Conservation (phyloP, 2,329 filamentous ascomycete genomes). For the Ophiostoma ips region DNA sequence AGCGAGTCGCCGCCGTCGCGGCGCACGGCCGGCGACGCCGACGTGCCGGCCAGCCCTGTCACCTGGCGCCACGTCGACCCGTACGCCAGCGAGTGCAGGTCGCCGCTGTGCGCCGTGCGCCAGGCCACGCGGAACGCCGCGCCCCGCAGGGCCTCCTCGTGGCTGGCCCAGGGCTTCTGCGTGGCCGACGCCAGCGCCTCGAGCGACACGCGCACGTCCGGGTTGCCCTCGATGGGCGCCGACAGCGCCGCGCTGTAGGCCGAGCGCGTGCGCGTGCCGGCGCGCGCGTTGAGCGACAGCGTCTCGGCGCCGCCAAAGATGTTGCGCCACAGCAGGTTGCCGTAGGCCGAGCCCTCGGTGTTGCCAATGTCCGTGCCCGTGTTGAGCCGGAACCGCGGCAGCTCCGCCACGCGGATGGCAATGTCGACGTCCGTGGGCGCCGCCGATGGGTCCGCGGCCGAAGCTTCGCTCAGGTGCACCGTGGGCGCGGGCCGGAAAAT, state of each 20-base stretch:
- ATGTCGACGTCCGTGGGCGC: conserved; percentile 70
- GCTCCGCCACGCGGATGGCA: conserved; percentile 63
- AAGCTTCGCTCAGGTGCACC: conserved; percentile 67
- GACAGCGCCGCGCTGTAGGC: conserved; percentile 81
- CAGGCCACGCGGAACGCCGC: conserved; percentile 65
- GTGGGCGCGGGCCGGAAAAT: conserved; percentile 65
- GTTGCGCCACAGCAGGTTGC: conserved; percentile 77
- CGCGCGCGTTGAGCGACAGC: conserved; percentile 70
- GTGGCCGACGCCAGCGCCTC: conserved; percentile 74
- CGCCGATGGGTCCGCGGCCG: conserved; percentile 51
- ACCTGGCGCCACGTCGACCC: conserved; percentile 77
- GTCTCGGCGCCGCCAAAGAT: conserved; percentile 89
- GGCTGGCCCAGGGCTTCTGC: conserved; percentile 82
- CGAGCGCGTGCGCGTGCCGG: conserved; percentile 80
- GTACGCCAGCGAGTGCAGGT: conserved; percentile 68
- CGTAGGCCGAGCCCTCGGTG: conserved; percentile 84
- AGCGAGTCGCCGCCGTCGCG: conserved; percentile 72
- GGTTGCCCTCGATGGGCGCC: conserved; percentile 70
- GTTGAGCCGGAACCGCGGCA: conserved; percentile 73
- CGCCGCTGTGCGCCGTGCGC: conserved; percentile 37
- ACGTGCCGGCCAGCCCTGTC: conserved; percentile 53
- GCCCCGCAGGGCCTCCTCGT: conserved; percentile 78
- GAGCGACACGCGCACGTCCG: conserved; percentile 63
- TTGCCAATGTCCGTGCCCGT: conserved; percentile 92
- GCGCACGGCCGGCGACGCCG: conserved; percentile 69